Evolutionary conservation across 208 protist species (phyloP).

Genomic region (Leishmania tarentolae): DNA sequence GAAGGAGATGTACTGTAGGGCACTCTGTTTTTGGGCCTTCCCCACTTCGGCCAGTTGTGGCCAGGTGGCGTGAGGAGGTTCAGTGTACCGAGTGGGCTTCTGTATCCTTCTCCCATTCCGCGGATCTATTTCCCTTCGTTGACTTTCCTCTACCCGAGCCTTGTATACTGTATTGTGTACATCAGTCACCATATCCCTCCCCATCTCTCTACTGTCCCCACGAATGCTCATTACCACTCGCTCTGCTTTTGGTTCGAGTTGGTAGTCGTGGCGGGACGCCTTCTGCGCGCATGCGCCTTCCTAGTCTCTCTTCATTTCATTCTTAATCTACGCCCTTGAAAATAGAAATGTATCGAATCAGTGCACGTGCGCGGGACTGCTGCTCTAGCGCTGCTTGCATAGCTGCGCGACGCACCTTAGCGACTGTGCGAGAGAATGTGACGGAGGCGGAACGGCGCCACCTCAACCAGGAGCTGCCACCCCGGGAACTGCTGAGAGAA

Average conservation of each 20-base stretch:
- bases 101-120: neutral
- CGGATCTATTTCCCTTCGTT: neutral
- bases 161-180: neutral
- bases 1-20: neutral
- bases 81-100: neutral
- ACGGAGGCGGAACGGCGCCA: constrained; percentile 64
- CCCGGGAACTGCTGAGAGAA: constrained; percentile 61
- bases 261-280: neutral
- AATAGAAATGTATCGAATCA: neutral
- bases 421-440: constrained; percentile 24
- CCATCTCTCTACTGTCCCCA: neutral
- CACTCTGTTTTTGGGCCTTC: neutral
- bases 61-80: neutral
- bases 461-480: constrained; percentile 74
- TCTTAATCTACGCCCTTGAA: neutral
- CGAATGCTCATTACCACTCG: neutral
- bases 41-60: neutral
- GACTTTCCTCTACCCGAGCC: no score
- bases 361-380: neutral
- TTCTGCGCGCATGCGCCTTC: neutral
- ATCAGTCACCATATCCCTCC: neutral
- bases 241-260: neutral
- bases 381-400: neutral
- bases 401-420: constrained; percentile 2
- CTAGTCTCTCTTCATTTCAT: neutral